Conservation (phyloP, 2,329 filamentous ascomycete species). For the Ophiostoma sp. region DNA sequence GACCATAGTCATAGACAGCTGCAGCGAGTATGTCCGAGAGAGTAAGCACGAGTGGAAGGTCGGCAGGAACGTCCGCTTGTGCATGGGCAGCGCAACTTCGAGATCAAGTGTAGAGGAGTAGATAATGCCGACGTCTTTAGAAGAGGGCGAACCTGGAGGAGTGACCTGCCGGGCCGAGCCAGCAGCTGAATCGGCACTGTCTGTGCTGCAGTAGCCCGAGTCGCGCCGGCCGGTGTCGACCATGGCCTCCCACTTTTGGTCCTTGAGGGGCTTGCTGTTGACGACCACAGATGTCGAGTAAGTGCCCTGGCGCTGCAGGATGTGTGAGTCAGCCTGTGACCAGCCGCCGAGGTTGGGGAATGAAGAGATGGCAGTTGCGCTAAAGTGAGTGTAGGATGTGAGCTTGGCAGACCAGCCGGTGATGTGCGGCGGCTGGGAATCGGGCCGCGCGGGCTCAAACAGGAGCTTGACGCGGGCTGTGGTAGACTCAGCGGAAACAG, state of each 20-base stretch:
- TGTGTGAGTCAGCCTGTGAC: slow-evolving; percentile 31
- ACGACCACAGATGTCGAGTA: slow-evolving; percentile 45
- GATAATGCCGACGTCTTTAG: slow-evolving; percentile 30
- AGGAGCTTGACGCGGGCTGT: slow-evolving; percentile 42
- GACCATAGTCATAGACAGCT: slow-evolving; percentile 39
- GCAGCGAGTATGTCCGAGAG: slow-evolving; percentile 50
- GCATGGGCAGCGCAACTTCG: slow-evolving; percentile 44
- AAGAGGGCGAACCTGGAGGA: not conserved
- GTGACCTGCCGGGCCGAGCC: not conserved
- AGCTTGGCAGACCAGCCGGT: slow-evolving; percentile 47
- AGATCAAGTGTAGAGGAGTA: slow-evolving; percentile 43
- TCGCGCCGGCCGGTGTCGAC: slow-evolving; percentile 39
- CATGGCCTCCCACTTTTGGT: slow-evolving; percentile 39
- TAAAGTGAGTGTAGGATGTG: slow-evolving; percentile 48
- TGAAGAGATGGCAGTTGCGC: slow-evolving; percentile 40
- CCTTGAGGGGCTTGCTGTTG: slow-evolving; percentile 34
- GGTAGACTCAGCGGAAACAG: slow-evolving; percentile 39
- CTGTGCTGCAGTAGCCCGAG: slow-evolving; percentile 45
- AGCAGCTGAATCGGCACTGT: slow-evolving; percentile 28
- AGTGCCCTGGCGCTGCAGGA: slow-evolving; percentile 39
- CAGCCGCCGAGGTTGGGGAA: slow-evolving; percentile 49
- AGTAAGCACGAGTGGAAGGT: slow-evolving; percentile 55
- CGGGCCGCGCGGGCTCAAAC: slow-evolving; percentile 43
- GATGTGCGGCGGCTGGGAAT: slow-evolving; percentile 44
- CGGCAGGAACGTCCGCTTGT: slow-evolving; percentile 48